Evolutionary conservation across 202 grass and related monocot genomes (phyloP), one percentile per base, ranked within the genome.

Genomic region (Sporobolus alterniflorus): DNA sequence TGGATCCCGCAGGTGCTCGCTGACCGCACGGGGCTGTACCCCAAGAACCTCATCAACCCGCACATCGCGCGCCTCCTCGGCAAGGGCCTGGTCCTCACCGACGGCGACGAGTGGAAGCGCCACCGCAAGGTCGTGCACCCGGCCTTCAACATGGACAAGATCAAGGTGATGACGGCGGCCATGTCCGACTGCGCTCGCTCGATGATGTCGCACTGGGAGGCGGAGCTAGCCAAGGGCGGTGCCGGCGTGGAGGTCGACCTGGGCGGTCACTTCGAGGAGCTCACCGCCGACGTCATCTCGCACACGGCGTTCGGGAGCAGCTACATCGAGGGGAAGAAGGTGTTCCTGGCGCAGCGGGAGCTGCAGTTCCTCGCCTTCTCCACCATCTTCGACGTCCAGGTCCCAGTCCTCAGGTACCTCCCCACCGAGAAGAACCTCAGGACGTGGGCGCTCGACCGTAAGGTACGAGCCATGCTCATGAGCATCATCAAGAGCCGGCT

Each of bases 61-160:
- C 14, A 74, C 73, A 31, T 85, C 17, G 3, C 2, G 5, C 85
- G 77, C 11, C 78, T 91, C 0, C 33, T 91, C 32, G 85, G 89
- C 39, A 82, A 82, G 57, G 88, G 92, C 5, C 82, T 94, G 13
- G 11, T 84, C 1, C 39, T 91, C 67, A 86, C 30, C 55, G 57
- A 94, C 75, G 88, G 92, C 30, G 78, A 87, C 0, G 88, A 89
- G n/a, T 94, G 91, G 88, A 87, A 84, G 76, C 91, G 88, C 39
- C 92, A 91, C 73, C 78, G 69, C 2, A 91, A 84, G 75, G 85
- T 94, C 64, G 79, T 91, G 18, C 40, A 88, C 71, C 91, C 88
- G 2, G 92, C 86, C 0, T 94, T 94, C 86, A 68, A 64, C 75
- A 91, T 89, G 71, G 88, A 94, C 26, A 91, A 91, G 71, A 75